Conservation (phyloP, 306 rosid genomes). For the Sesbania bispinosa region DNA sequence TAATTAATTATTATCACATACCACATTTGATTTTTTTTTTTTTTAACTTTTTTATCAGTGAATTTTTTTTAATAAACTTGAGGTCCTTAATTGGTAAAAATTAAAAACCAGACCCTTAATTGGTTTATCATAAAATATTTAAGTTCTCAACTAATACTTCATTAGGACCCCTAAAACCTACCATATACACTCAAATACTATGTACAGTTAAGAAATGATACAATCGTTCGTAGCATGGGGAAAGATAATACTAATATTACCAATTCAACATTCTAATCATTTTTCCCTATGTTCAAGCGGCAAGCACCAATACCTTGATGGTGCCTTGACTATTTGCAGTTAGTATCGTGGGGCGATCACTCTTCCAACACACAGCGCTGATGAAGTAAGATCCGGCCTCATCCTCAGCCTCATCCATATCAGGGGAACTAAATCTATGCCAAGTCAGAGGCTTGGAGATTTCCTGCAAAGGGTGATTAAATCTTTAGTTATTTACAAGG, state of each 20-base stretch:
- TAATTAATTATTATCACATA: background rate
- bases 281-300: conserved; percentile 46
- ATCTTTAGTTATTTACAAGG: conserved; percentile 16
- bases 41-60: background rate
- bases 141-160: background rate
- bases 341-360: conserved; percentile 88
- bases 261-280: conserved; percentile 3
- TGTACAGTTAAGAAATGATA: conserved; percentile 28
- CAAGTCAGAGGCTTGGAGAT: conserved; percentile 81
- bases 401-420: conserved; percentile 67
- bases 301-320: conserved; percentile 91
- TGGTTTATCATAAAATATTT: background rate
- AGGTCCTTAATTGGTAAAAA: conserved; percentile 25
- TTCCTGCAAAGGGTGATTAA: conserved; percentile 53
- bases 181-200: conserved; percentile 34
- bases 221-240: background rate
- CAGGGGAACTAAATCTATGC: conserved; percentile 84
- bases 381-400: conserved; percentile 85
- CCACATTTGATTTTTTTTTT: background rate
- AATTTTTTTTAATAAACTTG: background rate
- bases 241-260: conserved; percentile 4
- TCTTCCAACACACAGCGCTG: conserved; percentile 98
- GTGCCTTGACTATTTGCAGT: conserved; percentile 98
- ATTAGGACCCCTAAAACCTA: conserved; percentile 31
- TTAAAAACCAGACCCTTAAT: background rate